phyloP scores from a whole-genome alignment of 2,329 filamentous ascomycete genomes.

The Xylaria sp. region DNA sequence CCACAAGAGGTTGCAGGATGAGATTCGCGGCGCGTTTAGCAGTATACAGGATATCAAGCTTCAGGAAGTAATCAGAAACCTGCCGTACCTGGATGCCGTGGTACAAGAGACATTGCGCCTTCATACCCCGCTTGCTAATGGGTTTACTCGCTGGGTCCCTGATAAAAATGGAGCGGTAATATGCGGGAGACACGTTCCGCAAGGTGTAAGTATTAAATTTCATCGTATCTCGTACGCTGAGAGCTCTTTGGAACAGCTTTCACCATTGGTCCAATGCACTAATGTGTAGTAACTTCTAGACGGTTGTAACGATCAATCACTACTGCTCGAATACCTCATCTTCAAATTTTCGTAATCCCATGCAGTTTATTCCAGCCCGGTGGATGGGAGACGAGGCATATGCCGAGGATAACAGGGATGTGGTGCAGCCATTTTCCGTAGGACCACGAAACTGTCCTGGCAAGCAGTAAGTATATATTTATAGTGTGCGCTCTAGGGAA shows the following conservation, averaged over 20 bases:
- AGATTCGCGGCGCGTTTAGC: not conserved
- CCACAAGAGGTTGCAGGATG: not conserved
- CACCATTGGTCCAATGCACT: not conserved
- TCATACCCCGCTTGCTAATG: not conserved
- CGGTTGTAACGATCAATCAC: not conserved
- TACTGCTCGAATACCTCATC: not conserved
- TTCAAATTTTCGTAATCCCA: slow-evolving; percentile 13
- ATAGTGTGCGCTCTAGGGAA: too few relatives aligned
- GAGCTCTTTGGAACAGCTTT: not conserved
- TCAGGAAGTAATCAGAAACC: not conserved
- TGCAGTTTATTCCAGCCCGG: slow-evolving; percentile 17
- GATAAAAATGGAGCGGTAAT: not conserved
- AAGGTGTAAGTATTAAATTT: not conserved
- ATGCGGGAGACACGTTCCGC: not conserved
- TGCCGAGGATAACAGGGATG: slow-evolving; percentile 8
- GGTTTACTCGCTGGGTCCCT: not conserved
- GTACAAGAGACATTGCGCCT: not conserved
- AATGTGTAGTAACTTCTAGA: not conserved
- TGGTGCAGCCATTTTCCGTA: slow-evolving; percentile 18
- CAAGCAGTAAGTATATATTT: slow-evolving; percentile 8
- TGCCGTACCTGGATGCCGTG: not conserved
- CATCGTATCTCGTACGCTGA: not conserved
- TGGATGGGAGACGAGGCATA: slow-evolving; percentile 18
- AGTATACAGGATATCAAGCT: not conserved
- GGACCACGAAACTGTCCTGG: slow-evolving; percentile 16